phyloP scores from a whole-genome alignment of 2,329 filamentous ascomycete genomes.

The Verticillium klebahnii region DNA sequence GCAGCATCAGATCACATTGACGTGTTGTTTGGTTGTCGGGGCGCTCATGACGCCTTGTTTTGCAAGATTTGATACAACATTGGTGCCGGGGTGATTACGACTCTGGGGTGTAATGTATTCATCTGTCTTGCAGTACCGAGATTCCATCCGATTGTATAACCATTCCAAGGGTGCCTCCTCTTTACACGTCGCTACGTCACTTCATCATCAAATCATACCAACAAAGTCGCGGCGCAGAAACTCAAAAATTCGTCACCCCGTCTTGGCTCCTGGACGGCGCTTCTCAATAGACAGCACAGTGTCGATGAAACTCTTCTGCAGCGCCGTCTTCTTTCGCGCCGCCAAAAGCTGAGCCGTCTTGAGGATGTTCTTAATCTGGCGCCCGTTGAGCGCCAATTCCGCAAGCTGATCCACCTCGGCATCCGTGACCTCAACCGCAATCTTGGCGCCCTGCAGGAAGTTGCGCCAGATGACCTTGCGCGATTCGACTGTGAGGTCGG shows the following conservation, averaged over 20 bases:
- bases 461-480: slow-evolving; percentile 33
- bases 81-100: too few relatives aligned
- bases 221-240: background rate
- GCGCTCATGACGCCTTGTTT: too few relatives aligned
- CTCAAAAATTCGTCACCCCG: background rate
- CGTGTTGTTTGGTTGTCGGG: too few relatives aligned
- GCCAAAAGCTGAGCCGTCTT: slow-evolving; percentile 66
- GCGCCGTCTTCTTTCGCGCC: slow-evolving; percentile 18
- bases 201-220: background rate
- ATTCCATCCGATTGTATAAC: too few relatives aligned
- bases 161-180: too few relatives aligned
- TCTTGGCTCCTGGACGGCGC: background rate
- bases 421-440: slow-evolving; percentile 19
- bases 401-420: slow-evolving; percentile 28
- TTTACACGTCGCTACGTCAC: background rate
- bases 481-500: slow-evolving; percentile 29
- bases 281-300: slow-evolving; percentile 5
- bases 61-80: too few relatives aligned
- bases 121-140: too few relatives aligned
- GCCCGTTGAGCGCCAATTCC: slow-evolving; percentile 35
- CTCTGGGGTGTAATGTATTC: too few relatives aligned
- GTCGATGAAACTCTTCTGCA: slow-evolving; percentile 11
- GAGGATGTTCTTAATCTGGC: slow-evolving; percentile 45
- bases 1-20: too few relatives aligned
- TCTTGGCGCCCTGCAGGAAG: slow-evolving; percentile 28